Evolutionary conservation across 2,329 filamentous ascomycete genomes (phyloP).

Genomic region (Chrysoporthe puriensis): DNA sequence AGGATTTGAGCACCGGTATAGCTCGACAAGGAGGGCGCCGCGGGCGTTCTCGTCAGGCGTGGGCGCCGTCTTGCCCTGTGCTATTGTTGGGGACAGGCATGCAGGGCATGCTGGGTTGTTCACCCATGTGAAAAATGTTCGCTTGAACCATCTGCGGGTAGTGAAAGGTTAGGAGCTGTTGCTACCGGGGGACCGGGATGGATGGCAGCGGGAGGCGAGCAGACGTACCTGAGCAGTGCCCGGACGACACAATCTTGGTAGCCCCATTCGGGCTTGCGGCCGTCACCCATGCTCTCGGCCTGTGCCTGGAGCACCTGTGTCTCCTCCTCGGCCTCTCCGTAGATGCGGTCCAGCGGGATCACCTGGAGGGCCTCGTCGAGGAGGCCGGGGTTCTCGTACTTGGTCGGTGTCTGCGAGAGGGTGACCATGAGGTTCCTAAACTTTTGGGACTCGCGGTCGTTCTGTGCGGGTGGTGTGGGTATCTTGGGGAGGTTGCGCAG

Average conservation of each 20-base stretch:
- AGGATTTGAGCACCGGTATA: slow-evolving; percentile 82
- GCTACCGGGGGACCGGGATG: background rate
- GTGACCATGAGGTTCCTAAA: slow-evolving; percentile 84
- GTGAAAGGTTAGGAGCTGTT: slow-evolving; percentile 19
- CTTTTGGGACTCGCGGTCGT: slow-evolving; percentile 70
- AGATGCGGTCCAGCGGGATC: slow-evolving; percentile 88
- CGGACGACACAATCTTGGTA: slow-evolving; percentile 97
- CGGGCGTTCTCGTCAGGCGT: slow-evolving; percentile 87
- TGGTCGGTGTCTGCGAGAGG: slow-evolving; percentile 83
- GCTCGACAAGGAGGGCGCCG: slow-evolving; percentile 83
- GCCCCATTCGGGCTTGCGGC: slow-evolving; percentile 84
- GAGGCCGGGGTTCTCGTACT: slow-evolving; percentile 94
- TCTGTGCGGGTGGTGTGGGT: slow-evolving; percentile 71
- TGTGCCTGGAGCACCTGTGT: slow-evolving; percentile 84
- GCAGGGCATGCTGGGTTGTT: slow-evolving; percentile 88
- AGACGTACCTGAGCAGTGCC: slow-evolving; percentile 75
- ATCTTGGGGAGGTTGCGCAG: slow-evolving; percentile 56
- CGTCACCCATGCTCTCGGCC: slow-evolving; percentile 83
- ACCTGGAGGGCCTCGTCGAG: slow-evolving; percentile 87
- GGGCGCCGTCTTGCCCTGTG: slow-evolving; percentile 80
- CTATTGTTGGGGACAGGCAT: slow-evolving; percentile 82
- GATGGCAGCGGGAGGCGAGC: background rate
- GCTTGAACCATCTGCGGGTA: slow-evolving; percentile 81
- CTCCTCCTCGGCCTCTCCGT: slow-evolving; percentile 92
- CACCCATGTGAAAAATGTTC: slow-evolving; percentile 93